A percentile compares a stretch with the other conserved stretches of the same genome.
Conservation (phyloP, 768 basidiomycete genomes). For the Coprinopsis marcescibilis region DNA sequence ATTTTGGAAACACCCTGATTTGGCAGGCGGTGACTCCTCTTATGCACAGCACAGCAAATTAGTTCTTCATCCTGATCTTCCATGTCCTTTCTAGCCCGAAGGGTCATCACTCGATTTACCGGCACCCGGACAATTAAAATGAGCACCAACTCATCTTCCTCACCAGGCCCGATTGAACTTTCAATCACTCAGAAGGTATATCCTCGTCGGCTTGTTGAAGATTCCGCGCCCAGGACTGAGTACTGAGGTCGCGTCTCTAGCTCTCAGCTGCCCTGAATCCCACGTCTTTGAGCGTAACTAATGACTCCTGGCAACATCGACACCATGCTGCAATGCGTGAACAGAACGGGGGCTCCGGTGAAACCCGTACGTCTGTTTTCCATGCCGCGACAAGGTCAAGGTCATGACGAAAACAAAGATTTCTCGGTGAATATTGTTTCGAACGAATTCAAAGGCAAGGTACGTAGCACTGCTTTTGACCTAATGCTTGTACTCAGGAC, state of each 20-base stretch:
- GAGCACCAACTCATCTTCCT: constrained; percentile 7
- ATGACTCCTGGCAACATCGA: constrained; percentile 82
- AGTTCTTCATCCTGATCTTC: neutral
- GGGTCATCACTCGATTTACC: constrained; percentile 1
- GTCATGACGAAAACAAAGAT: constrained; percentile 37
- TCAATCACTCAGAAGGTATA: constrained; percentile 56
- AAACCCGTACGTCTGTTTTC: constrained; percentile 63
- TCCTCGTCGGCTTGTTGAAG: constrained; percentile 14
- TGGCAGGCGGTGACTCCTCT: too few species aligned
- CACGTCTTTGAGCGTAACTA: constrained; percentile 57
- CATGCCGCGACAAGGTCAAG: constrained; percentile 12
- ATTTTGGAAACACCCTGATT: too few species aligned
- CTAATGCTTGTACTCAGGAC: neutral
- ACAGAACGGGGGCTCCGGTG: constrained; percentile 59
- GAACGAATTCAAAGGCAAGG: constrained; percentile 69
- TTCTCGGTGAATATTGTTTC: constrained; percentile 74
- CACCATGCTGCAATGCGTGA: constrained; percentile 81
- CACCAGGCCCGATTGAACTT: constrained; percentile 48
- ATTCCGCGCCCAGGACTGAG: too few species aligned
- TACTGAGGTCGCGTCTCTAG: constrained; percentile 32
- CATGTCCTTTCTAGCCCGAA: neutral
- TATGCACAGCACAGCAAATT: neutral
- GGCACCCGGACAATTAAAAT: constrained; percentile 7
- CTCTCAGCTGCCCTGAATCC: constrained; percentile 59
- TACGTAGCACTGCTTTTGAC: constrained; percentile 24